Evolutionary conservation across 179 eudicot genomes (phyloP).

Genomic region (Carnegiea gigantea): DNA sequence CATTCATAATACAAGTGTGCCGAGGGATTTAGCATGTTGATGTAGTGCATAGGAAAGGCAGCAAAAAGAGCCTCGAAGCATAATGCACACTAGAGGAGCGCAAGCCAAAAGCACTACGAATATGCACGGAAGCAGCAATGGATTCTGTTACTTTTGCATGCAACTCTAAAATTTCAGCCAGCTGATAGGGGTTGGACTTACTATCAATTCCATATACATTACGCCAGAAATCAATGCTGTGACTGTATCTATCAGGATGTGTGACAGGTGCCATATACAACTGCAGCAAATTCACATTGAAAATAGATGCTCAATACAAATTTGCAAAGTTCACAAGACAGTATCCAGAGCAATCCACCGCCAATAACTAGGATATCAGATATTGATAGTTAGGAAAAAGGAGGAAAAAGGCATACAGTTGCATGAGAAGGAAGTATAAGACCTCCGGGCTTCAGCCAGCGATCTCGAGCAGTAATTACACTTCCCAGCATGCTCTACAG

Average conservation of each 20-base stretch:
- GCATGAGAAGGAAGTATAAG: slow-evolving; percentile 97
- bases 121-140: background rate
- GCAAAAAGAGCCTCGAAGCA: background rate
- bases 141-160: background rate
- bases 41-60: background rate
- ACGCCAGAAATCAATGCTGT: slow-evolving; percentile 94
- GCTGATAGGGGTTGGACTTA: slow-evolving; percentile 43
- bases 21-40: background rate
- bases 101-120: background rate
- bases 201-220: slow-evolving; percentile 94
- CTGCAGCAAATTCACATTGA: slow-evolving; percentile 51
- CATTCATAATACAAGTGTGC: too few relatives aligned
- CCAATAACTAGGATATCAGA: slow-evolving; percentile 1
- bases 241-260: slow-evolving; percentile 84
- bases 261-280: slow-evolving; percentile 91
- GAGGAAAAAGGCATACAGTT: slow-evolving; percentile 42
- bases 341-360: background rate
- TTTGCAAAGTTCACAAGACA: slow-evolving; percentile 6
- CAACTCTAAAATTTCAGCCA: slow-evolving; percentile 8
- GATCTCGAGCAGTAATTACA: slow-evolving; percentile 92
- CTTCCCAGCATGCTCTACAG: slow-evolving; percentile 97
- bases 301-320: slow-evolving; percentile 14
- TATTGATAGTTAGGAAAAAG: background rate
- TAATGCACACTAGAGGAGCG: background rate
- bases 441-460: slow-evolving; percentile 99